These are phyloP conservation scores for Calonectria pseudoreteaudii DNA, from an alignment of 2,329 filamentous ascomycete species.

Conservation along the genomic window DNA sequence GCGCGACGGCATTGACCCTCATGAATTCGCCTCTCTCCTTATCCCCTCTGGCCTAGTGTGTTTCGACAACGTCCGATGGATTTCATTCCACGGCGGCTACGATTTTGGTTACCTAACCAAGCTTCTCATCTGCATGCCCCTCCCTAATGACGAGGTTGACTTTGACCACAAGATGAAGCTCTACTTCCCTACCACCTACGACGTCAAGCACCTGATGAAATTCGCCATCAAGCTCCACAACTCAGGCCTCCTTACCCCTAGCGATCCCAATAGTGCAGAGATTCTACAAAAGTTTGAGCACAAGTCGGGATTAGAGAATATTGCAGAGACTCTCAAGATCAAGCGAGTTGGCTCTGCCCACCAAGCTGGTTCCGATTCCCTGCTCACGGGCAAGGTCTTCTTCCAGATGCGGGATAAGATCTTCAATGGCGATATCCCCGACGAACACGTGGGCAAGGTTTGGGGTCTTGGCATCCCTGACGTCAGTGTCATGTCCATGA, in stretches of 20 bases:
- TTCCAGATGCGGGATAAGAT: conserved; percentile 92
- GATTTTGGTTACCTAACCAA: conserved; percentile 99
- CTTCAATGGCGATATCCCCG: conserved; percentile 83
- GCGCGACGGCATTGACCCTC: conserved; percentile 89
- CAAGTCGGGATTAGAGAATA: conserved; percentile 92
- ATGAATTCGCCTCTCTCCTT: conserved; percentile 88
- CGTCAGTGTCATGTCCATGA: conserved; percentile 56
- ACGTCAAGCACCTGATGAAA: conserved; percentile 98
- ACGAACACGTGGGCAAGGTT: conserved; percentile 88
- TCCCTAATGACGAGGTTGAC: conserved; percentile 90
- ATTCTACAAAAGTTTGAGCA: conserved; percentile 88
- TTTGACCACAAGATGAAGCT: conserved; percentile 91
- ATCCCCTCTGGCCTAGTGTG: conserved; percentile 94
- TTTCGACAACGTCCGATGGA: conserved; percentile 90
- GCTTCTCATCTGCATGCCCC: conserved; percentile 82
- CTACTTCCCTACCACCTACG: conserved; percentile 93
- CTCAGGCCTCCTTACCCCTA: conserved; percentile 70
- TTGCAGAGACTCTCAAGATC: conserved; percentile 92
- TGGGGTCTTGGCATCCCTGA: conserved; percentile 89
- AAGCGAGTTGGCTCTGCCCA: conserved; percentile 90
- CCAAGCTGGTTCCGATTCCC: conserved; percentile 92
- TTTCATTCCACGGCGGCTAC: conserved; percentile 97
- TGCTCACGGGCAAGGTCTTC: conserved; percentile 94
- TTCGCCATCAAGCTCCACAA: conserved; percentile 80
- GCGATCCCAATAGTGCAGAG: conserved; percentile 74